phyloP scores from a whole-genome alignment of 768 basidiomycete species.

The Tephrocybe sp. region DNA sequence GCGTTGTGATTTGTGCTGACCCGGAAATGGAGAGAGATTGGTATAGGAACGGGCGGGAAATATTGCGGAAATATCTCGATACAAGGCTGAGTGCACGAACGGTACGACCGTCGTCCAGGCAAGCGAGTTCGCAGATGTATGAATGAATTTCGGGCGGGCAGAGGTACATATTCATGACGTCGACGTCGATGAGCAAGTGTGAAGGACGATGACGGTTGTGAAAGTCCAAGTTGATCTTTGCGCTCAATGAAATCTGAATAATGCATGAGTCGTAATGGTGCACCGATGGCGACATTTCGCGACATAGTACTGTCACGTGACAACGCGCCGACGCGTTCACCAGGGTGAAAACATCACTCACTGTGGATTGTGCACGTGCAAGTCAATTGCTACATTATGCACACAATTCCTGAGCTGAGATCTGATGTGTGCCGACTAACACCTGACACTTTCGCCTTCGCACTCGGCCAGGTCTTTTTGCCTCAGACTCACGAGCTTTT shows the following conservation, averaged over 20 bases:
- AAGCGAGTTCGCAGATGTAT: slow-evolving; percentile 43
- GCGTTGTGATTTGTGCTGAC: slow-evolving; percentile 22
- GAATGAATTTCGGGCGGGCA: slow-evolving; percentile 46
- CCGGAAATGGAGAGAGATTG: slow-evolving; percentile 37
- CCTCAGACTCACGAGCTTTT: too few species aligned
- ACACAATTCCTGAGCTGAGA: too few species aligned
- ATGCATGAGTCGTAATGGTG: slow-evolving; percentile 17
- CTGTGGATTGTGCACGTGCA: too few species aligned
- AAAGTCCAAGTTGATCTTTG: background rate
- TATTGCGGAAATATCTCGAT: slow-evolving; percentile 38
- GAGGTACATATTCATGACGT: slow-evolving; percentile 27
- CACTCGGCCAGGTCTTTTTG: too few species aligned
- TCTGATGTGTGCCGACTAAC: too few species aligned
- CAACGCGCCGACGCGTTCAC: slow-evolving; percentile 1
- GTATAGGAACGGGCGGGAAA: slow-evolving; percentile 39
- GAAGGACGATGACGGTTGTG: background rate
- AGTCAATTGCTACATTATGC: too few species aligned
- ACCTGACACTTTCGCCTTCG: too few species aligned
- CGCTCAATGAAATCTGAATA: background rate
- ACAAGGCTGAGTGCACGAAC: slow-evolving; percentile 37
- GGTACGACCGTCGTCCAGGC: slow-evolving; percentile 37
- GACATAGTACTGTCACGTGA: slow-evolving; percentile 18
- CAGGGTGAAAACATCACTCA: too few species aligned
- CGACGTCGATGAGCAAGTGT: background rate
- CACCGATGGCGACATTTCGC: slow-evolving; percentile 24